Evolutionary conservation across 1,284 basidiomycete species (phyloP), one percentile per base, ranked within the genome.

Genomic region (Schizopora paradoxa): DNA sequence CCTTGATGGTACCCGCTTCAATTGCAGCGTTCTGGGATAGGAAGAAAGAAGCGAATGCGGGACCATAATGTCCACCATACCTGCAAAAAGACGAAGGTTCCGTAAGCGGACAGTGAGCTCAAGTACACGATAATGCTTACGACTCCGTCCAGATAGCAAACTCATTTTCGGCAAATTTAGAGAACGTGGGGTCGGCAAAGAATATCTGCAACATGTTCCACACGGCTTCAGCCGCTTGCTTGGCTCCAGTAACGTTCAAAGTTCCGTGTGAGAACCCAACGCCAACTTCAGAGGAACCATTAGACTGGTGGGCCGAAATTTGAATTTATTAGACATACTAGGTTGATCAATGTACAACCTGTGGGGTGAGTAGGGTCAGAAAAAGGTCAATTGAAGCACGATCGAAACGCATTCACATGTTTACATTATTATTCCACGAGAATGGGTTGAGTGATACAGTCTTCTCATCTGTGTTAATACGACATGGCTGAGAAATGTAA

Each of bases 201-300:
- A 82, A 83, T 14, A 83, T 76, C 60, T 86, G 82, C 43, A 87
- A 60, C 58, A 84, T 80, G 33, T 64, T 68, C 75, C 78, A 86
- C 6, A 80, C 63, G 54, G 78, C 78, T 7, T 65, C 59, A 0
- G 78, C 79, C 5, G 78, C 79, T 49, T 73, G 58, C 42, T 70
- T 64, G 5, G 76, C 75, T 4, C 73, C 78, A 8, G 69, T 67
- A 19, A 78, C 74, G 4, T 61, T 66, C 28, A 66, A 56, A 6
- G 63, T 63, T 13, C 78, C 77, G 56, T 79, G 70, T 0, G 78
- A 80, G 63, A 78, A 82, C 13, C 79, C 79, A 25, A 73, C 72
- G 11, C 77, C 77, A 27, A 79, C 70, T 55, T 22, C 5, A n/a
- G n/a, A 35, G 13, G 11, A 39, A 33, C 14, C 10, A 16, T 16